These are phyloP conservation scores for Trametes elegans DNA, from an alignment of 768 basidiomycete genomes.

Conservation along the genomic window DNA sequence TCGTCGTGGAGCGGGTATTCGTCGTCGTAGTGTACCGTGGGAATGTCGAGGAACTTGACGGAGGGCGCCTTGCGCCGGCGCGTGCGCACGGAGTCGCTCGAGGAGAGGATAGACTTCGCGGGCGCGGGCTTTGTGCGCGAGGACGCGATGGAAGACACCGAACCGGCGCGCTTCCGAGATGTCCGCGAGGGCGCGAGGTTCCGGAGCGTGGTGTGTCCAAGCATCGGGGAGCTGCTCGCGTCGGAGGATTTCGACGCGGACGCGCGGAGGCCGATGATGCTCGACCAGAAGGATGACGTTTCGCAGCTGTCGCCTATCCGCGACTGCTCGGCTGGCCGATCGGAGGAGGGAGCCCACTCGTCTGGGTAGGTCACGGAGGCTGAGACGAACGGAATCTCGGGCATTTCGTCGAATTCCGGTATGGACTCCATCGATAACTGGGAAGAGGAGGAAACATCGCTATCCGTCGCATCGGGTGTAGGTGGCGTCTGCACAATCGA, in stretches of 20 bases:
- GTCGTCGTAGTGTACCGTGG: slow-evolving; percentile 54
- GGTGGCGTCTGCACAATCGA: slow-evolving; percentile 17
- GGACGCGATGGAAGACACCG: slow-evolving; percentile 34
- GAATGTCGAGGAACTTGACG: slow-evolving; percentile 69
- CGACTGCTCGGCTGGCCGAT: slow-evolving; percentile 14
- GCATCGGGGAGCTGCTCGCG: slow-evolving; percentile 14
- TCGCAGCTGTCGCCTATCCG: slow-evolving; percentile 18
- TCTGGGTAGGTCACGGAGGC: slow-evolving; percentile 12
- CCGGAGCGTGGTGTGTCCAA: slow-evolving; percentile 20
- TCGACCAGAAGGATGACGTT: slow-evolving; percentile 37
- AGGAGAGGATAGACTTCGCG: slow-evolving; percentile 57
- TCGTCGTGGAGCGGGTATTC: slow-evolving; percentile 16
- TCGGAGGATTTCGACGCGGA: slow-evolving; percentile 22
- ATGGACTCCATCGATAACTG: slow-evolving; percentile 23
- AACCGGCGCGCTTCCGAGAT: slow-evolving; percentile 34
- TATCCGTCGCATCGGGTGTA: slow-evolving; percentile 19
- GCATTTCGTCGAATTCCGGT: slow-evolving; percentile 25
- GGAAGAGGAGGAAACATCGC: slow-evolving; percentile 23
- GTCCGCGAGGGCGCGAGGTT: slow-evolving; percentile 22
- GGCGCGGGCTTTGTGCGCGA: slow-evolving; percentile 32
- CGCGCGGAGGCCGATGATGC: slow-evolving; percentile 12
- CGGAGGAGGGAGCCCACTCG: slow-evolving; percentile 7
- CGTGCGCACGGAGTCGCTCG: slow-evolving; percentile 45
- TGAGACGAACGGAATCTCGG: slow-evolving; percentile 30
- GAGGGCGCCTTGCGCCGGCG: slow-evolving; percentile 39